These are phyloP conservation scores for Penicilliopsis zonata DNA, from an alignment of 495 filamentous ascomycete genomes.

Conservation along the genomic window DNA sequence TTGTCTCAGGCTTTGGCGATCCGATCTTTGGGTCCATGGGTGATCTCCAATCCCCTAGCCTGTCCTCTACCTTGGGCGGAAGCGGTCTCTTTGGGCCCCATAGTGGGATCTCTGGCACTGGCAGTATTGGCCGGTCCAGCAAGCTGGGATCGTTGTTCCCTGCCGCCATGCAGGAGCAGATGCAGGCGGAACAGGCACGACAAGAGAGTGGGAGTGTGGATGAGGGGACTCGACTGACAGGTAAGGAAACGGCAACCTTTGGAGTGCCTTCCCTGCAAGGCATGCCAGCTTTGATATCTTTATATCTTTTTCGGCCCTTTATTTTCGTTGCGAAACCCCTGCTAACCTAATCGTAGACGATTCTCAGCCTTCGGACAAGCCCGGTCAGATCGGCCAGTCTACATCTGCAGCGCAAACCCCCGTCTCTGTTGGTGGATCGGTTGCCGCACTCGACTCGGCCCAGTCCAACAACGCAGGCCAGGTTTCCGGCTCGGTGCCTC, in stretches of 20 bases:
- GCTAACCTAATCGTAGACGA: slow-evolving; percentile 8
- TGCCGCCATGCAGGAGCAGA: slow-evolving; percentile 76
- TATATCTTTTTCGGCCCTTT: slow-evolving; percentile 1
- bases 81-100: slow-evolving; percentile 41
- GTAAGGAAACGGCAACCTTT: slow-evolving; percentile 3
- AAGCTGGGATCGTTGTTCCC: slow-evolving; percentile 85
- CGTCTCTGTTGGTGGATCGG: slow-evolving; percentile 30
- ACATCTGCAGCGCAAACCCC: slow-evolving; percentile 29
- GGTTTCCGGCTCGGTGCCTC: slow-evolving; percentile 38
- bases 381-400: slow-evolving; percentile 16
- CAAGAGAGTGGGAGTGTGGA: slow-evolving; percentile 42
- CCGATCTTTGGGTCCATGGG: slow-evolving; percentile 58
- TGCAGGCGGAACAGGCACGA: slow-evolving; percentile 41
- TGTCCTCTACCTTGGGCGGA: slow-evolving; percentile 49
- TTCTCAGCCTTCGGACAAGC: slow-evolving; percentile 14
- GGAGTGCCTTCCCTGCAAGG: neutral
- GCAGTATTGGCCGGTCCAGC: slow-evolving; percentile 57
- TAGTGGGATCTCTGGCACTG: slow-evolving; percentile 30
- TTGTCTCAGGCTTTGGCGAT: slow-evolving; percentile 57
- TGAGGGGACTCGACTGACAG: slow-evolving; percentile 18
- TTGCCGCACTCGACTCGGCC: slow-evolving; percentile 21
- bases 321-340: neutral
- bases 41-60: slow-evolving; percentile 64
- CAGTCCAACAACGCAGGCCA: slow-evolving; percentile 18
- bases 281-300: neutral